Evolutionary conservation across 805 yeast species (phyloP), one percentile per base, ranked within the genome.

Genomic region (Starmerella etchellsii): DNA sequence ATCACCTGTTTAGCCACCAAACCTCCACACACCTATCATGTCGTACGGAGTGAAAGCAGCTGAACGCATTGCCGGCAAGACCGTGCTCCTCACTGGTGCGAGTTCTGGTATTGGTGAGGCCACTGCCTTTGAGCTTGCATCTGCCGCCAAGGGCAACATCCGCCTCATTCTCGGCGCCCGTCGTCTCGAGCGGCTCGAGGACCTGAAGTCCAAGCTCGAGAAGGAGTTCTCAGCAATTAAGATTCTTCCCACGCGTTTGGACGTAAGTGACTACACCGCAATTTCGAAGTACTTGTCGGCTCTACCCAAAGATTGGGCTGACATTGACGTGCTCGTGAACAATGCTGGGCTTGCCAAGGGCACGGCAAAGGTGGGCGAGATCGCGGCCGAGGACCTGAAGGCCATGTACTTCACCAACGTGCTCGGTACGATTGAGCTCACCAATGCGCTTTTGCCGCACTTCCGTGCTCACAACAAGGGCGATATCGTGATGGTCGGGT

Each of bases 91-190:
- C 54, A 83, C 97, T n/a, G 97, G 97, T 47, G 97, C 97, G 7
- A 82, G 95, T 21, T 76, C 95, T 14, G 97, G 97, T 41, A 88
- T 88, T 54, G 98, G 97, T 11, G 75, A 74, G 50, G 91, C 94
- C 40, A 85, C 95, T 10, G 97, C 96, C 14, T 61, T 69, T 35
- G 94, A 87, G 58, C 76, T 83, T 50, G 91, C 95, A 32, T 75
- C 67, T 19, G 82, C 84, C 14, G 68, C 88, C 19, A 66, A 73
- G 36, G 94, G 94, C 25, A 59, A 77, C 11, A 57, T 80, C 51
- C 77, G 79, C 54, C 68, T 84, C 52, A 67, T 84, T 47, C 67
- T 84, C 20, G 70, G 85, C 3, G 94, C 95, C 3, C 74, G 95
- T 62, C 76, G 94, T 63, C 49, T 68, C 29, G 82, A 76, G 6